These are phyloP conservation scores for Aspergillus costaricaensis DNA, from an alignment of 2,329 filamentous ascomycete genomes.

Conservation along the genomic window DNA sequence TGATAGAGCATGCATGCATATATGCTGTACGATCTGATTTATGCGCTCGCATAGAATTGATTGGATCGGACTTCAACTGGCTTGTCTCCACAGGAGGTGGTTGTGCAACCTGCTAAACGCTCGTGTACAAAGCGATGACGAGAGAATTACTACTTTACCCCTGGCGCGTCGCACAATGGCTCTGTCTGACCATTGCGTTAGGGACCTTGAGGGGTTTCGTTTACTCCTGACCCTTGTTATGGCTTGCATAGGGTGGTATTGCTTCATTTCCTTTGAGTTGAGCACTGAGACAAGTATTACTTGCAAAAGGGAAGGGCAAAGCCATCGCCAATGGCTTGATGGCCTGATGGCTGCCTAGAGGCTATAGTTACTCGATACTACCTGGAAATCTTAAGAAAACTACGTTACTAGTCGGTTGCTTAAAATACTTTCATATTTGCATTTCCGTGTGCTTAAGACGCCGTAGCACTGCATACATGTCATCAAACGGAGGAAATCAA, in stretches of 20 bases:
- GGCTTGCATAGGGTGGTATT: conserved; percentile 12
- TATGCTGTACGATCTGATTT: background rate
- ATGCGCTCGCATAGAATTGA: background rate
- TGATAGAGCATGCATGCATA: background rate
- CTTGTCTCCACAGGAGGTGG: background rate
- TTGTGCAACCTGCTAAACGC: background rate
- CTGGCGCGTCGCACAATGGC: background rate
- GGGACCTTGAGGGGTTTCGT: background rate
- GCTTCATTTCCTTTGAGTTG: background rate
- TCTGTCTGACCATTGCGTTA: background rate
- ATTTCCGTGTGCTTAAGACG: background rate
- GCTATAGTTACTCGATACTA: too few relatives aligned
- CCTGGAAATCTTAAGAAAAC: background rate
- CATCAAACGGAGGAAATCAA: background rate
- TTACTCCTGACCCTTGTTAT: background rate
- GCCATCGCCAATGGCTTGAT: too few relatives aligned
- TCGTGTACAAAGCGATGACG: background rate
- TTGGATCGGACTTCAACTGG: background rate
- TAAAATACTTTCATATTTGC: background rate
- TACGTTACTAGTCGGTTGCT: background rate
- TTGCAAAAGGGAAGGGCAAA: background rate
- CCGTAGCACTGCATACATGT: background rate
- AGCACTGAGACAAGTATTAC: background rate
- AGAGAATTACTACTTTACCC: background rate
- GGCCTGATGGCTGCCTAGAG: too few relatives aligned